These are phyloP conservation scores for Umbelopsis sp. DNA, from an alignment of 371 early-diverging fungal genomes.

Conservation along the genomic window DNA sequence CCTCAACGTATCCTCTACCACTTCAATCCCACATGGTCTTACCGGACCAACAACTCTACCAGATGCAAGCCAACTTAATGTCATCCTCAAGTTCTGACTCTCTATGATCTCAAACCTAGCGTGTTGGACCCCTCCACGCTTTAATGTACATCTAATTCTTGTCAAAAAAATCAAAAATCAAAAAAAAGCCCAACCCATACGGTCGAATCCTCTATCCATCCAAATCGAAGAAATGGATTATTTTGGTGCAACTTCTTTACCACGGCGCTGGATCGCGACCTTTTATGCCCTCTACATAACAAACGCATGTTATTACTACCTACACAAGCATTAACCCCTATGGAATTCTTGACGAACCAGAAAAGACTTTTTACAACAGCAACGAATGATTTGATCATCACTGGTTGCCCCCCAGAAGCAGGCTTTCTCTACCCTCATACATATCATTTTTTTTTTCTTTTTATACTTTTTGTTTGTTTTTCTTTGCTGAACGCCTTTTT, in stretches of 20 bases:
- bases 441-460: neutral
- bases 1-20: neutral
- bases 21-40: neutral
- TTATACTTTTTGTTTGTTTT: neutral
- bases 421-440: neutral
- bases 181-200: neutral
- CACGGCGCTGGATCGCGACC: neutral
- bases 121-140: neutral
- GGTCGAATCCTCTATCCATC: neutral
- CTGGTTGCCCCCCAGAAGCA: neutral
- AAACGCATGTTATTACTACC: neutral
- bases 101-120: neutral
- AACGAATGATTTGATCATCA: conserved; percentile 4
- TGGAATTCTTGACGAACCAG: neutral
- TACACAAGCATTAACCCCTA: neutral
- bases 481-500: neutral
- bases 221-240: neutral
- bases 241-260: neutral
- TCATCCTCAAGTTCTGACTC: neutral
- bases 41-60: neutral
- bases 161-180: neutral
- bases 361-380: neutral
- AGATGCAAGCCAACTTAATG: conserved; percentile 1
- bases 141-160: conserved; percentile 4
- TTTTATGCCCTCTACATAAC: neutral